A percentile compares a stretch with the other conserved stretches of the same genome.
phyloP scores from a whole-genome alignment of 2,329 filamentous ascomycete species.

The Penicillium sp. region DNA sequence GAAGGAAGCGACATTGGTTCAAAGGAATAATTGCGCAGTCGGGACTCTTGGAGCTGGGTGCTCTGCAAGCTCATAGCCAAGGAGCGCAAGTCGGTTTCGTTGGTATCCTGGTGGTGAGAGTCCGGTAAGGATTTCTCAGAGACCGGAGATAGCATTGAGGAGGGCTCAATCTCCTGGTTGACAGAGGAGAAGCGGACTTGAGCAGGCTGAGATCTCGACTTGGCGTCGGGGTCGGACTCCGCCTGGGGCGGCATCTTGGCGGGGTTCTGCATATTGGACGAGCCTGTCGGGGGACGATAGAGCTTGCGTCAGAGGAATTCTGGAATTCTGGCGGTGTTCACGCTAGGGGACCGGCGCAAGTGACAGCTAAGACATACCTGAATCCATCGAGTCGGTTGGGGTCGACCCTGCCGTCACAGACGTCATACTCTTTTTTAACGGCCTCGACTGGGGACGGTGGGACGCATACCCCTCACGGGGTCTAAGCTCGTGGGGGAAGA shows the following conservation, averaged over 20 bases:
- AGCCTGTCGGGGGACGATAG: slow-evolving; percentile 14
- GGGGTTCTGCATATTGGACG: slow-evolving; percentile 19
- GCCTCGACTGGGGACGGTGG: slow-evolving; percentile 23
- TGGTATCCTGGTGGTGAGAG: slow-evolving; percentile 24
- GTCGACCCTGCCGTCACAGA: slow-evolving; percentile 34
- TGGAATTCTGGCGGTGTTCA: not conserved
- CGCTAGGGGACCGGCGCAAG: not conserved
- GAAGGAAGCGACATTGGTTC: slow-evolving; percentile 84
- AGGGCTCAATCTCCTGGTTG: slow-evolving; percentile 68
- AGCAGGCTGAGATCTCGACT: slow-evolving; percentile 31
- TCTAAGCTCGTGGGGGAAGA: slow-evolving; percentile 1
- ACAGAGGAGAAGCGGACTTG: slow-evolving; percentile 71
- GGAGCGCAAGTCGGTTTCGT: slow-evolving; percentile 67
- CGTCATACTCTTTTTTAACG: slow-evolving; percentile 36
- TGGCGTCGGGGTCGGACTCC: slow-evolving; percentile 29
- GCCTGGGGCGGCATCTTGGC: slow-evolving; percentile 26
- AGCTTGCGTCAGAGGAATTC: slow-evolving; percentile 12
- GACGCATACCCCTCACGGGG: slow-evolving; percentile 36
- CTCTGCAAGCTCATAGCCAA: slow-evolving; percentile 73
- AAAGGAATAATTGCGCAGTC: slow-evolving; percentile 84
- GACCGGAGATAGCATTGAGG: slow-evolving; percentile 27
- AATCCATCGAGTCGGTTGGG: slow-evolving; percentile 26
- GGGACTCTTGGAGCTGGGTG: slow-evolving; percentile 74
- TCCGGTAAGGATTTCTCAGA: slow-evolving; percentile 10
- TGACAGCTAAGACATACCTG: slow-evolving; percentile 31